These are phyloP conservation scores for Passiflora organensis DNA, from an alignment of 345 rosid genomes.

Conservation along the genomic window DNA sequence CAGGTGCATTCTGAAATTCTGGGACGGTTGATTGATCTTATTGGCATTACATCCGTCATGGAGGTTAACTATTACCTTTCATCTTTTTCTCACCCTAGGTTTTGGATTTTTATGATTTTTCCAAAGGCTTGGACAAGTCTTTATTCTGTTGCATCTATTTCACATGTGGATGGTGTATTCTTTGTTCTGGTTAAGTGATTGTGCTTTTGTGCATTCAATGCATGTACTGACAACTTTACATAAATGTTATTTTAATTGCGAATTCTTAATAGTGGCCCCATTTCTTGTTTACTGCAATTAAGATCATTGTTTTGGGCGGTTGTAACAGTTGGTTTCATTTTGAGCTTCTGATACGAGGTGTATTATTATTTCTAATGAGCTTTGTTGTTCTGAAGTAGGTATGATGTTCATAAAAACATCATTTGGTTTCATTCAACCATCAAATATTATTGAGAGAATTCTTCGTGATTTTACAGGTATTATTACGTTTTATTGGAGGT, in stretches of 20 bases:
- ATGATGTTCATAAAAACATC: too few species aligned
- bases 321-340: too few species aligned
- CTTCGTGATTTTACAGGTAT: slow-evolving; percentile 46
- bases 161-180: neutral
- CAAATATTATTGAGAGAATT: neutral
- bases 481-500: slow-evolving; percentile 77
- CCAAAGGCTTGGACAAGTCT: slow-evolving; percentile 5
- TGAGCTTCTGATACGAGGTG: too few species aligned
- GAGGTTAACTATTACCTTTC: slow-evolving; percentile 54
- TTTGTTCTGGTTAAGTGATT: neutral
- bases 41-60: slow-evolving; percentile 92
- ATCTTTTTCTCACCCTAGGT: slow-evolving; percentile 7
- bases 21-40: slow-evolving; percentile 64
- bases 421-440: neutral
- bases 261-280: too few species aligned
- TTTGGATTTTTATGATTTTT: slow-evolving; percentile 1
- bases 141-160: slow-evolving; percentile 2
- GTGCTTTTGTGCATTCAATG: neutral
- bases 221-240: too few species aligned
- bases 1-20: slow-evolving; percentile 80
- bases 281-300: too few species aligned
- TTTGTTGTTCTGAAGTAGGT: too few species aligned
- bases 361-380: too few species aligned
- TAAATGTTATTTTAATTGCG: too few species aligned
- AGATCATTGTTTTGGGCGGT: too few species aligned